Conservation (phyloP, 192 early-diverging fungal species). For the Entomortierella chlamydospora region DNA sequence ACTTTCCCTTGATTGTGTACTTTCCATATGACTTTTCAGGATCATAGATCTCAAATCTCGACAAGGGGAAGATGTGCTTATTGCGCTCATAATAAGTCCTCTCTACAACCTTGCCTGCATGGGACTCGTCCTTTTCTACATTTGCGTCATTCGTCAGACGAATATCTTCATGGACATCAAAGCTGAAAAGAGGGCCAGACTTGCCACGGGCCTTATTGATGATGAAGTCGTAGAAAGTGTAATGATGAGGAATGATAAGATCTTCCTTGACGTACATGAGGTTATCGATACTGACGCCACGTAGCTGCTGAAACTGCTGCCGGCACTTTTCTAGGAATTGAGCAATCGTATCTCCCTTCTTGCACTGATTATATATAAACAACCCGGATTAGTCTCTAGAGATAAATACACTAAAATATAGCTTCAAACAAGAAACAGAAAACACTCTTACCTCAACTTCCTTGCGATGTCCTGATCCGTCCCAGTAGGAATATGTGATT, state of each 20-base stretch:
- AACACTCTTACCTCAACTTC: conserved; percentile 74
- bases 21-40: conserved; percentile 73
- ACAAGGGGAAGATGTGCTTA: conserved; percentile 96
- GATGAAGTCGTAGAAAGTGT: conserved; percentile 95
- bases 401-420: too few species aligned
- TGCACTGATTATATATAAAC: too few species aligned
- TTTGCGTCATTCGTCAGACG: conserved; percentile 84
- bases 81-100: conserved; percentile 91
- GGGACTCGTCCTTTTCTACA: conserved; percentile 93
- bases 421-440: too few species aligned
- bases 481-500: conserved; percentile 96
- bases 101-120: conserved; percentile 95
- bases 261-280: conserved; percentile 96
- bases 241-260: conserved; percentile 94
- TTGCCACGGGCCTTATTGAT: conserved; percentile 96
- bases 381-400: too few species aligned
- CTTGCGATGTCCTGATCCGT: conserved; percentile 93
- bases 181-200: conserved; percentile 92
- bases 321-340: conserved; percentile 88
- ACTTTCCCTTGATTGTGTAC: conserved; percentile 43
- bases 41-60: conserved; percentile 93
- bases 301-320: conserved; percentile 85
- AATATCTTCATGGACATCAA: conserved; percentile 95
- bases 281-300: conserved; percentile 84
- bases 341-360: conserved; percentile 88